These are phyloP conservation scores for Phytophthora chlamydospora DNA, from an alignment of 352 stramenopile genomes.

Conservation along the genomic window DNA sequence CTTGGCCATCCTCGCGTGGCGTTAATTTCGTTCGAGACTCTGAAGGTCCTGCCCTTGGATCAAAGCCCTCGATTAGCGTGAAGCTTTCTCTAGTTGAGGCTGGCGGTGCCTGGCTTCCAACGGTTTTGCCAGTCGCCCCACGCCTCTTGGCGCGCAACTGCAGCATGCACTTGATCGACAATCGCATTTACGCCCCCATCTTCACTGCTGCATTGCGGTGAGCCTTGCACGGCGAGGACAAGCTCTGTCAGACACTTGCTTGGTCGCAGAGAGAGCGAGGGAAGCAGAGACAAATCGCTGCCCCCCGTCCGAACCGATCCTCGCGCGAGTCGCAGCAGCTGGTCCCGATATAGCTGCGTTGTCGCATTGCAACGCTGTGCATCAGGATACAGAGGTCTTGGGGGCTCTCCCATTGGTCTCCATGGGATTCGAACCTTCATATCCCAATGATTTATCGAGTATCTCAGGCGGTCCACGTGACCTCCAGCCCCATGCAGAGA, in stretches of 20 bases:
- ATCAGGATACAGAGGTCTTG: background rate
- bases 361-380: slow-evolving; percentile 11
- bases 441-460: slow-evolving; percentile 10
- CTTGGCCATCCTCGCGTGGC: background rate
- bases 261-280: background rate
- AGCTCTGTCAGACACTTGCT: background rate
- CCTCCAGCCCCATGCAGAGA: slow-evolving; percentile 5
- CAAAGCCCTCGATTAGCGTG: background rate
- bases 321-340: slow-evolving; percentile 18
- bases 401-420: too few relatives aligned
- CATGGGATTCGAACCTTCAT: background rate
- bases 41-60: background rate
- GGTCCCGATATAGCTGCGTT: slow-evolving; percentile 2
- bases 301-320: slow-evolving; percentile 24
- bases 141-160: background rate
- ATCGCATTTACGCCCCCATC: too few relatives aligned
- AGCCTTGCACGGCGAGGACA: slow-evolving; percentile 1
- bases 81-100: background rate
- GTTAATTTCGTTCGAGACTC: slow-evolving; percentile 33
- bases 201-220: too few relatives aligned
- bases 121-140: slow-evolving; percentile 22
- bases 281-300: slow-evolving; percentile 5
- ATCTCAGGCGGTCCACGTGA: background rate
- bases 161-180: too few relatives aligned
- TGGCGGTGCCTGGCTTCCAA: slow-evolving; percentile 1